phyloP scores from a whole-genome alignment of 2,329 filamentous ascomycete genomes.

The Pyrenophora teres region DNA sequence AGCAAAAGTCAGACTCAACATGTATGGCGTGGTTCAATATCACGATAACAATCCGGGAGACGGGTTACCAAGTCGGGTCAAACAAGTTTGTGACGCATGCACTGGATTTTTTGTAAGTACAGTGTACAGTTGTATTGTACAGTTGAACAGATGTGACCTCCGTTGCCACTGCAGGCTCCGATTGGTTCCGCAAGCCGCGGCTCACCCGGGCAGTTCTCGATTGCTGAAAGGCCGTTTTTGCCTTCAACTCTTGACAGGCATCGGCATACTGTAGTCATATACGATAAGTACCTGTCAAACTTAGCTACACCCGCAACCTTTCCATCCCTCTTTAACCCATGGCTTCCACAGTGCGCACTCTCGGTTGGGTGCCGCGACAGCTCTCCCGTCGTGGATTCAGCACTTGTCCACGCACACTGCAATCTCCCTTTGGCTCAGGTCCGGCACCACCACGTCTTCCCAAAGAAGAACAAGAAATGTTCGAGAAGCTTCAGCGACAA shows the following conservation, averaged over 20 bases:
- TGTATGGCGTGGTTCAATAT: constrained; percentile 10
- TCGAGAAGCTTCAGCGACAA: constrained; percentile 80
- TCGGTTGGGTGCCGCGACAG: constrained; percentile 30
- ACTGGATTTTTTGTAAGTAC: background rate
- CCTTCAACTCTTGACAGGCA: constrained; percentile 6
- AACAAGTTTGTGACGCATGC: background rate
- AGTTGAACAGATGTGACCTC: constrained; percentile 5
- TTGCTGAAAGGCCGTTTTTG: constrained; percentile 7
- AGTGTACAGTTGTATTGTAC: too few relatives aligned
- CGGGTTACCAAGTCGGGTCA: background rate
- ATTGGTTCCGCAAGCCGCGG: constrained; percentile 26
- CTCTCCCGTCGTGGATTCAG: constrained; percentile 31
- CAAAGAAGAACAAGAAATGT: constrained; percentile 85
- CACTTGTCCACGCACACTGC: constrained; percentile 16
- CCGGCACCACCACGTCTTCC: constrained; percentile 86
- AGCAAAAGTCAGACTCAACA: constrained; percentile 13
- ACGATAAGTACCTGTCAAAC: too few relatives aligned
- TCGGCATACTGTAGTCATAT: background rate
- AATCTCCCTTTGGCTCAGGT: constrained; percentile 44
- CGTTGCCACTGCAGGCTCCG: constrained; percentile 28
- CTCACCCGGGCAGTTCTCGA: background rate
- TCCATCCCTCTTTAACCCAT: background rate
- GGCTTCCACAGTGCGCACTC: constrained; percentile 22
- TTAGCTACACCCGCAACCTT: too few relatives aligned
- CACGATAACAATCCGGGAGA: constrained; percentile 3